Percentiles rank a stretch among this genome's conserved stretches.
These are phyloP conservation scores for Cinnamomum micranthum DNA, from an alignment of 164 flowering plant species.

Conservation along the genomic window DNA sequence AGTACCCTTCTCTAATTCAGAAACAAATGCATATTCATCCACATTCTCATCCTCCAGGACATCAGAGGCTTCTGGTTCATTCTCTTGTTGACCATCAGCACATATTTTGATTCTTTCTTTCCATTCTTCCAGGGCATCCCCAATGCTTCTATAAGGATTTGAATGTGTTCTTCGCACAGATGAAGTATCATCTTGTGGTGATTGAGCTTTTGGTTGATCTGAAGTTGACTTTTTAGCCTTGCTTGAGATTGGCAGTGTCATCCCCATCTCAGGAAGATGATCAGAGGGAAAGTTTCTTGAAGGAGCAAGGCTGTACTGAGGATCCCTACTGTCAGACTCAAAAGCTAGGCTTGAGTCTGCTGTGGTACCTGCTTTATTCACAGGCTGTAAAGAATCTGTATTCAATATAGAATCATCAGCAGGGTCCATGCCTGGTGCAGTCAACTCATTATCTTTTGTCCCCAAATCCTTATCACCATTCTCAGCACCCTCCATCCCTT, in stretches of 20 bases:
- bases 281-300: slow-evolving; percentile 36
- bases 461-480: slow-evolving; percentile 23
- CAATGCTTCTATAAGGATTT: slow-evolving; percentile 73
- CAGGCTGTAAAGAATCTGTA: slow-evolving; percentile 35
- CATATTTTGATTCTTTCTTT: slow-evolving; percentile 76
- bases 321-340: slow-evolving; percentile 41
- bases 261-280: slow-evolving; percentile 37
- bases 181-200: slow-evolving; percentile 39
- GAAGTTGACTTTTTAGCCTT: slow-evolving; percentile 34
- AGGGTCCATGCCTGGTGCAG: slow-evolving; percentile 19
- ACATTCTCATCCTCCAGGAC: slow-evolving; percentile 52
- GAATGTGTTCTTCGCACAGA: slow-evolving; percentile 39
- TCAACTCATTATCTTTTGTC: slow-evolving; percentile 2
- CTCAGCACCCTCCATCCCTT: slow-evolving; percentile 23
- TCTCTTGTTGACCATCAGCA: slow-evolving; percentile 41
- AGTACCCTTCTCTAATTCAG: slow-evolving; percentile 66
- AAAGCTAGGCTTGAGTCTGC: slow-evolving; percentile 32
- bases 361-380: slow-evolving; percentile 23
- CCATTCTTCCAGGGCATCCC: slow-evolving; percentile 90
- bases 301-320: slow-evolving; percentile 47
- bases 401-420: slow-evolving; percentile 20
- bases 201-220: slow-evolving; percentile 34
- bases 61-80: slow-evolving; percentile 27
- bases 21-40: slow-evolving; percentile 70
- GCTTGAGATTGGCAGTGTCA: slow-evolving; percentile 35